These are phyloP conservation scores for Hypomontagnella monticulosa DNA, from an alignment of 495 filamentous ascomycete genomes.

Conservation along the genomic window DNA sequence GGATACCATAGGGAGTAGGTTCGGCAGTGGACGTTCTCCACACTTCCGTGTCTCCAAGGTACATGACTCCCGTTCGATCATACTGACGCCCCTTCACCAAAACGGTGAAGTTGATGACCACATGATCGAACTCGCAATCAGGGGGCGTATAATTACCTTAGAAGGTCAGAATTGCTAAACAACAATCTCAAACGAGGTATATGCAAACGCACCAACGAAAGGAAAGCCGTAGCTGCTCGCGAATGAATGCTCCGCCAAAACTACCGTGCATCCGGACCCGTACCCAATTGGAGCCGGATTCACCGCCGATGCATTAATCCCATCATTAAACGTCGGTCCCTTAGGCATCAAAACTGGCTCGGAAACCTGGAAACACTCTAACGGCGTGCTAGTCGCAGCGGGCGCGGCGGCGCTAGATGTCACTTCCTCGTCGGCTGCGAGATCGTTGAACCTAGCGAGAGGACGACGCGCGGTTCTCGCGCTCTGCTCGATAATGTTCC, in stretches of 20 bases:
- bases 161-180: constrained; percentile 2
- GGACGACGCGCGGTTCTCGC: constrained; percentile 28
- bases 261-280: constrained; percentile 47
- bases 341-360: constrained; percentile 66
- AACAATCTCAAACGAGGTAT: neutral
- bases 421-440: constrained; percentile 13
- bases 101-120: constrained; percentile 85
- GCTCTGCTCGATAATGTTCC: constrained; percentile 1
- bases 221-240: constrained; percentile 81
- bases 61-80: constrained; percentile 84
- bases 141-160: constrained; percentile 79
- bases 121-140: constrained; percentile 78
- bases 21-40: constrained; percentile 91
- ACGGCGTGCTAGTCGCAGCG: constrained; percentile 33
- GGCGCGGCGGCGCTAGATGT: constrained; percentile 13
- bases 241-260: constrained; percentile 80
- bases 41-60: constrained; percentile 83
- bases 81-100: constrained; percentile 79
- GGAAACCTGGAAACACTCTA: constrained; percentile 75
- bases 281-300: constrained; percentile 21
- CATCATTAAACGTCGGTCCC: constrained; percentile 51
- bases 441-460: constrained; percentile 39
- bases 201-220: constrained; percentile 71
- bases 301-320: constrained; percentile 42
- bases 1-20: constrained; percentile 77